Base-by-base conservation (phyloP, 1,284 basidiomycete genomes). In the Cryptococcus maquisensis region DNA sequence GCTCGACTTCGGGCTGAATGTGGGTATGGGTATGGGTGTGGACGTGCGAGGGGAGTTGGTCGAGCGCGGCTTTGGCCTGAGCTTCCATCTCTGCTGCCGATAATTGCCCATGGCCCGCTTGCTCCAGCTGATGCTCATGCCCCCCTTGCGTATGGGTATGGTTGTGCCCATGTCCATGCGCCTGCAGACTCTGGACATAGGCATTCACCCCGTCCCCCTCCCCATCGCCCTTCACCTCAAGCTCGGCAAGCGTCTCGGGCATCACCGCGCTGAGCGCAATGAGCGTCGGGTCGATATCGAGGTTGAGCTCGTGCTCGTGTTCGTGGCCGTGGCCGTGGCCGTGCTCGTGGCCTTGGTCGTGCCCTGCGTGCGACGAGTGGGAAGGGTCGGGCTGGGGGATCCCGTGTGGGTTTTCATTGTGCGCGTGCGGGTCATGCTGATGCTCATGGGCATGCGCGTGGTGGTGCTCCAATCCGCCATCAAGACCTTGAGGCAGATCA, bases 221-320 rank as follows among this genome's bases (percentile, higher is more conserved):
- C 6, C 26, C 50, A 47, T 59, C 55, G 16, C 26, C 44, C 28
- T 32, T 32, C 1, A 41, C 47, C 46, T 59, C 57, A 21, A 59
- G 41, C 45, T 59, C 57, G 3, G 57, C 57, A 20, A 59, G 40
- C 12, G 57, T 59, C 36, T 37, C 46, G 12, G 57, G 57, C 21
- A 57, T 49, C 18, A 48, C 47, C 4, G 51, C 54, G 45, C 51
- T 55, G 21, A 59, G 37, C 18, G 57, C 61, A 0, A 59, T 59
- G 21, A 68, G 52, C 3, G 64, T 59, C 5, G 66, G 66, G 54
- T 68, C 66, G 23, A 66, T 61, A n/a, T 42, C 55, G 42, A 60
- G 54, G 26, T 57, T 51, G 47, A 18, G 40, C 50, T 37, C 41
- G 32, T 49, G 49, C 16, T 38, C 38, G 23, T 37, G 37, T n/a